A percentile compares a stretch with the other conserved stretches of the same genome.
phyloP scores from a whole-genome alignment of 164 flowering plant species.

The grape (Vitis vinifera) region DNA sequence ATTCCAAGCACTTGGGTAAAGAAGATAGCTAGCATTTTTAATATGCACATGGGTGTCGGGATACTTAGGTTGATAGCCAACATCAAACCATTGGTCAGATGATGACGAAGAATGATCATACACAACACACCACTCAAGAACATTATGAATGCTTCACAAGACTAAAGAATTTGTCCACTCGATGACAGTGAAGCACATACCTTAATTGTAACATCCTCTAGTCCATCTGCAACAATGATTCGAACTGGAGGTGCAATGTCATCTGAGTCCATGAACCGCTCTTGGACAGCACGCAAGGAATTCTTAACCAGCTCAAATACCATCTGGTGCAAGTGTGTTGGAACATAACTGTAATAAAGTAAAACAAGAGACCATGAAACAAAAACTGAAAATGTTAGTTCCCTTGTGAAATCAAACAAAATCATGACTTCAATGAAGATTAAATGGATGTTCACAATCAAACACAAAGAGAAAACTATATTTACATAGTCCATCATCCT shows the following conservation, averaged over 20 bases:
- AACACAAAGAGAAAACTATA: no score
- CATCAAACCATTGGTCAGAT: no score
- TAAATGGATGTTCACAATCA: no score
- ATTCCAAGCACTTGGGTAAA: no score
- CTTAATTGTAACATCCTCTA: conserved; percentile 98
- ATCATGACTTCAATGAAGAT: neutral
- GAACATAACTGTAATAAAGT: conserved; percentile 68
- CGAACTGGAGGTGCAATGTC: conserved; percentile 79
- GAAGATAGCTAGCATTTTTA: no score
- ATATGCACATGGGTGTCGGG: no score
- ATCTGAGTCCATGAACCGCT: conserved; percentile 81
- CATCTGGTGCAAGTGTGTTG: conserved; percentile 93
- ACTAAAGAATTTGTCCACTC: no score
- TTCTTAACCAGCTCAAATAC: conserved; percentile 97
- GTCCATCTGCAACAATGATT: conserved; percentile 92
- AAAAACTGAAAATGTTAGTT: neutral
- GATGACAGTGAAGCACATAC: conserved; percentile 20
- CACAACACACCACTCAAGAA: no score
- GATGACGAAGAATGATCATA: no score
- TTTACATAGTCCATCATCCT: no score
- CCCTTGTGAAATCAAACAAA: neutral
- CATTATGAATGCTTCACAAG: no score
- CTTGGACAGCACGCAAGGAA: conserved; percentile 97
- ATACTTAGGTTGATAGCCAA: no score
- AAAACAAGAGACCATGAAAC: neutral